These are phyloP conservation scores for Saccharomyces jurei DNA, from an alignment of 805 yeast species.

Conservation along the genomic window DNA sequence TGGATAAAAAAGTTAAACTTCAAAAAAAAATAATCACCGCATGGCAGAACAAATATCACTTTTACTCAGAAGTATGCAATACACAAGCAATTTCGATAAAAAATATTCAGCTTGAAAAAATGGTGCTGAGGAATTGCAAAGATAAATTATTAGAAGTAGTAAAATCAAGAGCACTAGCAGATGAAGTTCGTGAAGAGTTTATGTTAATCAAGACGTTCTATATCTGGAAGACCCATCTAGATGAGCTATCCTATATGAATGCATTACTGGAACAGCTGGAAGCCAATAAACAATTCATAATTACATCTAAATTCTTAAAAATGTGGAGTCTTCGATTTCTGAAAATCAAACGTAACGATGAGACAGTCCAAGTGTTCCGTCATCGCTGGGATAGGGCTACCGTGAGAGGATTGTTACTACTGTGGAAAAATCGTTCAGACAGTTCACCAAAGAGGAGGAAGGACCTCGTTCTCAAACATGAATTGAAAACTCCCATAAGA, in stretches of 20 bases:
- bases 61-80: not conserved
- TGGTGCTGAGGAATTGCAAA: not conserved
- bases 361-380: conserved; percentile 27
- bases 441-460: conserved; percentile 6
- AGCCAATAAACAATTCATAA: conserved; percentile 18
- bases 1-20: not conserved
- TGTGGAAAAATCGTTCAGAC: conserved; percentile 29
- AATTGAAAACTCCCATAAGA: conserved; percentile 18
- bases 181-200: conserved; percentile 19
- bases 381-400: conserved; percentile 36
- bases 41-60: not conserved
- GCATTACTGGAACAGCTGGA: conserved; percentile 10
- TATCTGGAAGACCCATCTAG: conserved; percentile 14
- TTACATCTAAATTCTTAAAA: conserved; percentile 23
- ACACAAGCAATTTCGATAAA: not conserved
- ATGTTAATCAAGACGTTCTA: conserved; percentile 19
- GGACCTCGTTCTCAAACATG: conserved; percentile 1
- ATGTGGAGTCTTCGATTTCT: conserved; percentile 30
- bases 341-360: conserved; percentile 31
- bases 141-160: not conserved
- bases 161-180: conserved; percentile 6
- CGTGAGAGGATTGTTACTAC: conserved; percentile 28
- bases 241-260: conserved; percentile 12
- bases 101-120: not conserved
- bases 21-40: not conserved